Percentiles rank a stretch among this genome's conserved stretches.
Conservation (phyloP, 306 rosid species). For the Acacia acuminata region DNA sequence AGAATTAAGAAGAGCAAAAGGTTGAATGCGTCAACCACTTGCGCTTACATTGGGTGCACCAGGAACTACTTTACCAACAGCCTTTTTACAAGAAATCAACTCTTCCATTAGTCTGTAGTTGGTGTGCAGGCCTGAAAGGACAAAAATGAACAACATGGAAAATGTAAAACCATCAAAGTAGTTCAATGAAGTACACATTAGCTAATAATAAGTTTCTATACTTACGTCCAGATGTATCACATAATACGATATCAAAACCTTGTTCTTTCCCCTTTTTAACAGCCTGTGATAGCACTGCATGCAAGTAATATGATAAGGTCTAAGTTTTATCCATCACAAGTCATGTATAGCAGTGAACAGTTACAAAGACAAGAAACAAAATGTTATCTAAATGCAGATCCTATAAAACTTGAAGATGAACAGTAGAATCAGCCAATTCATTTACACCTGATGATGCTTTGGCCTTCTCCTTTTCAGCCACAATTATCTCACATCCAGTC, state of each 20-base stretch:
- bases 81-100: constrained; percentile 91
- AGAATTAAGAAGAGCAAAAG: constrained; percentile 16
- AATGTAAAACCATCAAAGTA: constrained; percentile 22
- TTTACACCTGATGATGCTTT: constrained; percentile 81
- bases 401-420: constrained; percentile 7
- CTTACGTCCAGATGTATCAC: constrained; percentile 99
- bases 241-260: constrained; percentile 82
- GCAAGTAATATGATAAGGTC: constrained; percentile 54
- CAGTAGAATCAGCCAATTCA: constrained; percentile 8
- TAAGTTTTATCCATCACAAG: background rate
- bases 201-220: constrained; percentile 27
- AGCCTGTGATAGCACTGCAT: constrained; percentile 93
- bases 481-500: constrained; percentile 89
- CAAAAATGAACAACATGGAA: constrained; percentile 19
- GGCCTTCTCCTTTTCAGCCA: constrained; percentile 79
- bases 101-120: constrained; percentile 97
- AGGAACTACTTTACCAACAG: constrained; percentile 71
- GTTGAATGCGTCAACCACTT: background rate
- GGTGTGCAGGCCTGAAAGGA: constrained; percentile 86
- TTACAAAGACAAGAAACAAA: background rate
- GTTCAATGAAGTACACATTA: constrained; percentile 25
- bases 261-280: constrained; percentile 84
- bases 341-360: background rate
- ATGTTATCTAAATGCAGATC: background rate
- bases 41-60: constrained; percentile 92